phyloP scores from a whole-genome alignment of 306 rosid species.

The Cucurbita ficifolia region DNA sequence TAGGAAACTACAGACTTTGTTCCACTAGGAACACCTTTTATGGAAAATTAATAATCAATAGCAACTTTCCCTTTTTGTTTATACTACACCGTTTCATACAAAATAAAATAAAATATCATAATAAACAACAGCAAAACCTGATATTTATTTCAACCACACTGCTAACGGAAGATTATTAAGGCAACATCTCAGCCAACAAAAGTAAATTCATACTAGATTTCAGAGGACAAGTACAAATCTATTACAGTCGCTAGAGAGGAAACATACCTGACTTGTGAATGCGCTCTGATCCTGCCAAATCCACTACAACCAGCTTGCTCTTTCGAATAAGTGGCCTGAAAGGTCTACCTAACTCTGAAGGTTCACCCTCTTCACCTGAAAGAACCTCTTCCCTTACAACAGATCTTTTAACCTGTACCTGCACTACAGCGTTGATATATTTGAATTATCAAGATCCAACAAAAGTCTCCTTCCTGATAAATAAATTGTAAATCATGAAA shows the following conservation, averaged over 20 bases:
- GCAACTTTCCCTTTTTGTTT: background rate
- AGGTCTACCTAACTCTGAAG: slow-evolving; percentile 58
- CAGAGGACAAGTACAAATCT: background rate
- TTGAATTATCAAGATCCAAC: slow-evolving; percentile 19
- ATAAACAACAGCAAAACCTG: background rate
- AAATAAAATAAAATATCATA: background rate
- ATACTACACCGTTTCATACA: background rate
- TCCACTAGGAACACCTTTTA: background rate
- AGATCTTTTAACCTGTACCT: slow-evolving; percentile 85
- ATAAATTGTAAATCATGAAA: background rate
- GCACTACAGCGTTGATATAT: slow-evolving; percentile 15
- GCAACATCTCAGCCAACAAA: background rate
- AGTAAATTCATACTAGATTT: background rate
- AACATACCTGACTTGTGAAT: slow-evolving; percentile 78
- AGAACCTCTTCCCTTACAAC: slow-evolving; percentile 40
- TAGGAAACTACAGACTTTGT: background rate
- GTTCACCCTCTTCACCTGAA: slow-evolving; percentile 51
- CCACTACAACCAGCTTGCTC: slow-evolving; percentile 91
- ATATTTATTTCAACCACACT: background rate
- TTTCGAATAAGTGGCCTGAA: slow-evolving; percentile 69
- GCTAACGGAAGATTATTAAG: background rate
- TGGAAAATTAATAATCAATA: background rate
- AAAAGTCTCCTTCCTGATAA: slow-evolving; percentile 1
- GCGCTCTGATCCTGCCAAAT: slow-evolving; percentile 98
- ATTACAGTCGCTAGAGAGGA: background rate